Base-by-base conservation (phyloP, 352 stramenopile species). In the Blastocystis sp. region DNA sequence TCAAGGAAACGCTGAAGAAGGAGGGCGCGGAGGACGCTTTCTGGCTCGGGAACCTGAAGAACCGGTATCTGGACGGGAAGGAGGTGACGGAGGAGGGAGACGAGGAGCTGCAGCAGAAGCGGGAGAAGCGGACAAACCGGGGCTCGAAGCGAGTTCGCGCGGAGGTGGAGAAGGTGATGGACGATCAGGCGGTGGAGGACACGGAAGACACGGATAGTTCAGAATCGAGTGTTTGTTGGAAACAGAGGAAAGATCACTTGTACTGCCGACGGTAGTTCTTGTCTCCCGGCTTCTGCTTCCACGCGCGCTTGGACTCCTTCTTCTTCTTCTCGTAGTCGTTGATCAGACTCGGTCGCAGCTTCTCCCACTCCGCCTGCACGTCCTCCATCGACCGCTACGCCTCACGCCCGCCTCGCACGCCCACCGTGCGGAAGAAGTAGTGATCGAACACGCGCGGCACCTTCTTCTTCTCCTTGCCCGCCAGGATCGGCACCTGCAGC, bases 21-120 rank as follows among this genome's bases (percentile, higher is more conserved):
- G 38, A 43, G 52, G 74, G 74, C 34, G 74, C 60, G 1, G 74
- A 84, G 48, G 74, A 84, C 48, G 74, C 74, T 14, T 84, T 84
- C 56, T 84, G 74, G 74, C 40, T 84, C 53, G 74, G 74, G 3
- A 84, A 84, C 56, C 41, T 84, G 74, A 84, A 84, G 74, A 84
- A 84, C 43, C 74, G 74, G 1, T 66, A 66, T 45, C 21, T 84
- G 28, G 48, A 84, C 66, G 74, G 74, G 28, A 9, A 84, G 23
- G 74, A 84, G 23, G 60, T 84, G 19, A n/a, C n/a, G 34, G 74
- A 84, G 40, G 74, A 84, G 45, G 4, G 74, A 69, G 53, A 66
- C 48, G 23, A 48, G 21, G 28, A 45, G 45, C 5, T 74, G 28
- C 67, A 84, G 53, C 23, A 56, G 61, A 40, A 84, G 59, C 28